Conservation (phyloP, 805 yeast species). For the Crinitomyces ghanaensis region DNA sequence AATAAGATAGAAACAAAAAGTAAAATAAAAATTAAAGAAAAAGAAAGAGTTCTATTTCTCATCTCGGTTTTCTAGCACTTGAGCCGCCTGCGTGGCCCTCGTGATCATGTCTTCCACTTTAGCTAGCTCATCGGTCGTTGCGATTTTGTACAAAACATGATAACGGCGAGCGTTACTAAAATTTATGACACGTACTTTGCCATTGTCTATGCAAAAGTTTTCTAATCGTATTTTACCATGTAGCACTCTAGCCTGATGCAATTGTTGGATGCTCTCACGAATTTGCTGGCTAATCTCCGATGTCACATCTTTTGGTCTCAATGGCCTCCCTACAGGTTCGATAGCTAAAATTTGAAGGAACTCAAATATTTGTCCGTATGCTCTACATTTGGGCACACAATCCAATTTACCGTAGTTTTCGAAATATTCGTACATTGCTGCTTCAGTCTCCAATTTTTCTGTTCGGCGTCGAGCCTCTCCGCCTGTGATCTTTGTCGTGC, state of each 20-base stretch:
- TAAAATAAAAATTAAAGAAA: no score
- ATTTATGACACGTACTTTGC: slow-evolving; percentile 11
- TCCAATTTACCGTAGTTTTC: neutral
- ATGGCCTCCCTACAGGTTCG: slow-evolving; percentile 16
- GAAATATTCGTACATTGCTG: slow-evolving; percentile 17
- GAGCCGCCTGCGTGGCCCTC: no score
- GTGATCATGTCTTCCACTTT: slow-evolving; percentile 5
- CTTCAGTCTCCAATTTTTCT: slow-evolving; percentile 11
- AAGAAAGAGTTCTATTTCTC: no score
- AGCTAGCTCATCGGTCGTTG: slow-evolving; percentile 13
- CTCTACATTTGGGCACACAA: slow-evolving; percentile 12
- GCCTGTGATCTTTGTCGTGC: no score
- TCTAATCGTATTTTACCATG: slow-evolving; percentile 13
- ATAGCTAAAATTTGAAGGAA: slow-evolving; percentile 16
- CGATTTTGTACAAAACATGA: slow-evolving; percentile 13
- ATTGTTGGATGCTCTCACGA: slow-evolving; percentile 9
- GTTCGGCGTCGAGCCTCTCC: neutral
- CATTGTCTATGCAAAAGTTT: slow-evolving; percentile 14
- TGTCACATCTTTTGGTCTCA: slow-evolving; percentile 10
- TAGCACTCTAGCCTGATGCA: slow-evolving; percentile 14
- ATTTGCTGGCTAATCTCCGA: slow-evolving; percentile 7
- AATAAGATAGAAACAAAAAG: neutral
- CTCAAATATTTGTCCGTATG: slow-evolving; percentile 15
- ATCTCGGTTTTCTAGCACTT: no score
- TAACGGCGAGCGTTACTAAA: slow-evolving; percentile 16